These are phyloP conservation scores for Pseudogymnoascus sp. DNA, from an alignment of 2,329 filamentous ascomycete species.

Conservation along the genomic window DNA sequence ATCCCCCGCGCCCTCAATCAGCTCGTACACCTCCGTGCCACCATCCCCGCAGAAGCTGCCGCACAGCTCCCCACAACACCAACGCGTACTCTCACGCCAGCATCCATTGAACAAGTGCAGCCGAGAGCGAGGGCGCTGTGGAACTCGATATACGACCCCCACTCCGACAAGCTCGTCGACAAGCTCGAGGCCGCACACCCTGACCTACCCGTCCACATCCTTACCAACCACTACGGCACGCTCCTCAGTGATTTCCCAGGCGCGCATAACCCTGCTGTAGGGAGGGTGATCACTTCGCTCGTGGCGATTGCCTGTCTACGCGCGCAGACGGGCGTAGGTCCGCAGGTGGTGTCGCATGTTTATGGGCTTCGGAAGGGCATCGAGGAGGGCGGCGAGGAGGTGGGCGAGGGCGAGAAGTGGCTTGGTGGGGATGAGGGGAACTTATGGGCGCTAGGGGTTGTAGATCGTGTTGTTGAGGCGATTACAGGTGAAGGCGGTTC, in stretches of 20 bases:
- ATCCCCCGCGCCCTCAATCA: slow-evolving; percentile 52
- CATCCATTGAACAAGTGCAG: slow-evolving; percentile 47
- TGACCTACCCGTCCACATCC: slow-evolving; percentile 72
- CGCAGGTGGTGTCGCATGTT: slow-evolving; percentile 75
- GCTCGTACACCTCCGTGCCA: slow-evolving; percentile 57
- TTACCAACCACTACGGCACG: slow-evolving; percentile 64
- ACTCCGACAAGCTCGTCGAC: slow-evolving; percentile 59
- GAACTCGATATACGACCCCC: slow-evolving; percentile 68
- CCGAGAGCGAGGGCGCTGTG: slow-evolving; percentile 58
- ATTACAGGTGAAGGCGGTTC: slow-evolving; percentile 39
- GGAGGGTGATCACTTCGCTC: slow-evolving; percentile 62
- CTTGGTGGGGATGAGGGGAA: slow-evolving; percentile 57
- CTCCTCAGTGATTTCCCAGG: slow-evolving; percentile 55
- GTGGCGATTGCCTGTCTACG: slow-evolving; percentile 67
- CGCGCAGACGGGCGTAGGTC: slow-evolving; percentile 72
- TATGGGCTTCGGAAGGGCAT: slow-evolving; percentile 72
- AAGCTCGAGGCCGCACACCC: slow-evolving; percentile 71
- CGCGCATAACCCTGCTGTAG: slow-evolving; percentile 41
- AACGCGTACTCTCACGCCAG: slow-evolving; percentile 42
- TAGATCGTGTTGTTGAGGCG: slow-evolving; percentile 51
- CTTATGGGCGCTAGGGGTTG: slow-evolving; percentile 51
- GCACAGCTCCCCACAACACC: slow-evolving; percentile 43
- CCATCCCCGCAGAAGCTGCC: slow-evolving; percentile 47
- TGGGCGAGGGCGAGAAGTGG: slow-evolving; percentile 47
- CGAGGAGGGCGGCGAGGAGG: slow-evolving; percentile 52